These are phyloP conservation scores for Pseudoturritis turrita DNA, from an alignment of 345 rosid species.

Conservation along the genomic window DNA sequence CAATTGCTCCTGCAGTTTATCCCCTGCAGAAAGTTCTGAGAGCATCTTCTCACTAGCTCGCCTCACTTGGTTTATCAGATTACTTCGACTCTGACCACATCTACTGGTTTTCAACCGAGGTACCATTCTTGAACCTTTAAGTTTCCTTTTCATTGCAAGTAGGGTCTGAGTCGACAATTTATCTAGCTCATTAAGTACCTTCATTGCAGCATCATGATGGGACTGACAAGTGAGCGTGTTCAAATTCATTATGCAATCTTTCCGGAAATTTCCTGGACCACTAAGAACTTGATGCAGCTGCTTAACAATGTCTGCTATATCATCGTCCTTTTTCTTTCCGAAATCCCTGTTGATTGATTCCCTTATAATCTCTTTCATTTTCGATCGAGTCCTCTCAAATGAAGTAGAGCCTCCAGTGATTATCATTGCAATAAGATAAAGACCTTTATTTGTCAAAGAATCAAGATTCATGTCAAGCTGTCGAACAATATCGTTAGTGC, in stretches of 20 bases:
- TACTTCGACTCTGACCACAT: slow-evolving; percentile 34
- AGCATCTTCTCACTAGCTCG: slow-evolving; percentile 50
- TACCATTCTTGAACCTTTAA: slow-evolving; percentile 38
- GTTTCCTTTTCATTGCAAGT: slow-evolving; percentile 68
- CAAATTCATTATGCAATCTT: slow-evolving; percentile 18
- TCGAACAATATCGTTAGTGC: slow-evolving; percentile 26
- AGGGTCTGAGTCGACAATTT: slow-evolving; percentile 49
- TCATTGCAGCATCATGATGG: slow-evolving; percentile 38
- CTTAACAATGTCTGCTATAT: slow-evolving; percentile 12
- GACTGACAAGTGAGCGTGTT: slow-evolving; percentile 34
- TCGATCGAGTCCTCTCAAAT: slow-evolving; percentile 50
- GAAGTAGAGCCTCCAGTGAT: slow-evolving; percentile 41
- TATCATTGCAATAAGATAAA: slow-evolving; percentile 46
- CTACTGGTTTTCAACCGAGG: slow-evolving; percentile 34
- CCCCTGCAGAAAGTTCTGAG: slow-evolving; percentile 41
- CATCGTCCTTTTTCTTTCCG: slow-evolving; percentile 14
- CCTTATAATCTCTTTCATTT: slow-evolving; percentile 56
- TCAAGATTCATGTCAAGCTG: slow-evolving; percentile 40
- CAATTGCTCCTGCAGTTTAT: slow-evolving; percentile 49
- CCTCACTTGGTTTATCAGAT: slow-evolving; percentile 42
- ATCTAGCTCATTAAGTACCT: slow-evolving; percentile 48
- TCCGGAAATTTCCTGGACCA: slow-evolving; percentile 42
- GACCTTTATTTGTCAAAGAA: slow-evolving; percentile 59
- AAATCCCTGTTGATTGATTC: slow-evolving; percentile 31
- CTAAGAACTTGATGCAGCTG: slow-evolving; percentile 47